These are phyloP conservation scores for Neoarthrinium moseri DNA, from an alignment of 2,329 filamentous ascomycete species.

Conservation along the genomic window DNA sequence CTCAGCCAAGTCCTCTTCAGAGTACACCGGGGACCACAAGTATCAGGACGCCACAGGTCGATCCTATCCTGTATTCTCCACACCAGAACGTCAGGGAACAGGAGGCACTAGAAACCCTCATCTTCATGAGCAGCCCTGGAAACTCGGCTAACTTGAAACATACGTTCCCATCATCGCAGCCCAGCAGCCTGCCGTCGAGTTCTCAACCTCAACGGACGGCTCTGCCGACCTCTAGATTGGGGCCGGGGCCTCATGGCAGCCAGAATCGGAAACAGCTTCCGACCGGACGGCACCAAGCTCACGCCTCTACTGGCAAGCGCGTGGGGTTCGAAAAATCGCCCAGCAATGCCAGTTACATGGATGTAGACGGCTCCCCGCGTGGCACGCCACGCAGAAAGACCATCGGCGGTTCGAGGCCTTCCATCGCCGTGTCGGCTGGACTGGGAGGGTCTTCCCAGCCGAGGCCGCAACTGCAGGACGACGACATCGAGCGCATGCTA, in stretches of 20 bases:
- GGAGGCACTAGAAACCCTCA: slow-evolving; percentile 75
- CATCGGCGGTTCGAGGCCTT: slow-evolving; percentile 34
- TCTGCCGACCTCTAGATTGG: slow-evolving; percentile 41
- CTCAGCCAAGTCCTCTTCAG: slow-evolving; percentile 39
- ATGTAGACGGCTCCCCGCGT: slow-evolving; percentile 38
- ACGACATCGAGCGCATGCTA: slow-evolving; percentile 59
- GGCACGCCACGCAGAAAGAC: slow-evolving; percentile 43
- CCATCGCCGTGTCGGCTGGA: slow-evolving; percentile 48
- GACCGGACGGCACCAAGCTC: slow-evolving; percentile 40
- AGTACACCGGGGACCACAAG: slow-evolving; percentile 31
- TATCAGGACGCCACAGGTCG: slow-evolving; percentile 36
- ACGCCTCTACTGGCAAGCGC: slow-evolving; percentile 35
- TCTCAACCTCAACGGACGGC: slow-evolving; percentile 30
- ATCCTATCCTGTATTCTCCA: slow-evolving; percentile 64
- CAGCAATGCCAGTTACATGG: slow-evolving; percentile 43
- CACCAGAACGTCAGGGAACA: slow-evolving; percentile 72
- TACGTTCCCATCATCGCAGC: slow-evolving; percentile 43
- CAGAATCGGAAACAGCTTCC: slow-evolving; percentile 53
- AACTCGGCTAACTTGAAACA: slow-evolving; percentile 65
- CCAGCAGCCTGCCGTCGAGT: slow-evolving; percentile 19
- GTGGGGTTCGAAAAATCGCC: slow-evolving; percentile 49
- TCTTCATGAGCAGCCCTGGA: slow-evolving; percentile 80
- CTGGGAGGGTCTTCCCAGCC: slow-evolving; percentile 39
- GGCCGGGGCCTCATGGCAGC: slow-evolving; percentile 19
- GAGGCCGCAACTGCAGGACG: slow-evolving; percentile 45